Evolutionary conservation across 345 rosid species (phyloP).

Genomic region (Eucalyptus marginata): DNA sequence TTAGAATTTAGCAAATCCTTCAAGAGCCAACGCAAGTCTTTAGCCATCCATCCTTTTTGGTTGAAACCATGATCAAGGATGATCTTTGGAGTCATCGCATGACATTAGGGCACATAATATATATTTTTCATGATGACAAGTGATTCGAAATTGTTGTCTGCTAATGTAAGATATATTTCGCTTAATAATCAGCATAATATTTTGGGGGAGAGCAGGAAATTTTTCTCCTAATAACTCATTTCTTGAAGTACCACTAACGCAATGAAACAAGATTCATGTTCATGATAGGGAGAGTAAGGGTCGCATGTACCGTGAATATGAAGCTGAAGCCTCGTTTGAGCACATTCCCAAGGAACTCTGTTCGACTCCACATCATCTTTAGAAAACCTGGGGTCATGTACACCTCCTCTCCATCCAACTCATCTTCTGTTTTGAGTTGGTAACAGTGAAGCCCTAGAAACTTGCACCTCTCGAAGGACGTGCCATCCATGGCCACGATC

Average conservation of each 20-base stretch:
- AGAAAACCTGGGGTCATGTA: constrained; percentile 63
- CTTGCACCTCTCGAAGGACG: constrained; percentile 18
- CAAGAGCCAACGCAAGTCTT: no score
- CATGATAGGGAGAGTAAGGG: neutral
- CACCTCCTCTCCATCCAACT: constrained; percentile 30
- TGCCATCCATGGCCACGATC: constrained; percentile 13
- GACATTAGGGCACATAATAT: no score
- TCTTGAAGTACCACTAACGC: constrained; percentile 6
- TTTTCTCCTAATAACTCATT: neutral
- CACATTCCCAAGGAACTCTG: constrained; percentile 42
- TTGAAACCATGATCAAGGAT: no score
- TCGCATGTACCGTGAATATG: constrained; percentile 47
- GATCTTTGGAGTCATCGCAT: no score
- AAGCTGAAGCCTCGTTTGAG: constrained; percentile 60
- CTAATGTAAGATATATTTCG: neutral
- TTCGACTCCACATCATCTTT: constrained; percentile 84
- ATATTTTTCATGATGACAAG: neutral
- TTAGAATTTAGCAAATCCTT: no score
- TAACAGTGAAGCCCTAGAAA: constrained; percentile 55
- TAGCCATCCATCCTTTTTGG: no score
- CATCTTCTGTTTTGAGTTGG: constrained; percentile 32
- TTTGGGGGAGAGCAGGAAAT: neutral
- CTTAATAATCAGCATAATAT: neutral
- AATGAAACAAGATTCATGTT: neutral
- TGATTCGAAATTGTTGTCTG: neutral